Conservation (phyloP, 768 basidiomycete genomes). For the Amanita pallidorosea region DNA sequence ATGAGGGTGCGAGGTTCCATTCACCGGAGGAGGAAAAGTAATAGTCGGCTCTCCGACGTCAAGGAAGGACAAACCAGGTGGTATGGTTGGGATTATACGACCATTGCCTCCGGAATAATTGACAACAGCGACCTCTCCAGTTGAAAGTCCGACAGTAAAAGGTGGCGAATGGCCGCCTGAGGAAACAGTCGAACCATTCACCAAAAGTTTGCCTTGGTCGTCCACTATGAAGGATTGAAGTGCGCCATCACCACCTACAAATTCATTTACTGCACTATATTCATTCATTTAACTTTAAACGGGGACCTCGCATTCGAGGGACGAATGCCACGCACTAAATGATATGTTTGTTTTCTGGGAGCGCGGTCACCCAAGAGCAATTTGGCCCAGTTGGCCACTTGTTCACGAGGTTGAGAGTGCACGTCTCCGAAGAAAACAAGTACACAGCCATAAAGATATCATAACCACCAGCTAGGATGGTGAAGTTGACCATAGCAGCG, state of each 20-base stretch:
- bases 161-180: slow-evolving; percentile 38
- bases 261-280: slow-evolving; percentile 58
- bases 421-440: slow-evolving; percentile 42
- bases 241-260: slow-evolving; percentile 27
- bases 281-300: neutral
- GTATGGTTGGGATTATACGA: slow-evolving; percentile 36
- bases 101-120: slow-evolving; percentile 52
- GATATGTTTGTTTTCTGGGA: slow-evolving; percentile 46
- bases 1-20: slow-evolving; percentile 49
- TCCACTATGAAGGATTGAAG: slow-evolving; percentile 50
- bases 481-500: slow-evolving; percentile 49
- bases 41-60: slow-evolving; percentile 26
- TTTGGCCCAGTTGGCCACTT: slow-evolving; percentile 39
- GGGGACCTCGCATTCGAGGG: neutral
- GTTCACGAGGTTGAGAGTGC: slow-evolving; percentile 33
- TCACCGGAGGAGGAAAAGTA: slow-evolving; percentile 37
- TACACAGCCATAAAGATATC: slow-evolving; percentile 52
- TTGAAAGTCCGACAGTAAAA: slow-evolving; percentile 38
- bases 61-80: slow-evolving; percentile 22
- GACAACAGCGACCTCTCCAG: slow-evolving; percentile 47
- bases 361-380: slow-evolving; percentile 50
- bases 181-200: slow-evolving; percentile 35
- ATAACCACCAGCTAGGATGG: slow-evolving; percentile 61
- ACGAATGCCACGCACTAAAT: slow-evolving; percentile 38
- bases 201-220: slow-evolving; percentile 31